Percentiles rank a stretch among this genome's conserved stretches.
These are phyloP conservation scores for Phaffomyces antillensis DNA, from an alignment of 805 yeast species.

Conservation along the genomic window DNA sequence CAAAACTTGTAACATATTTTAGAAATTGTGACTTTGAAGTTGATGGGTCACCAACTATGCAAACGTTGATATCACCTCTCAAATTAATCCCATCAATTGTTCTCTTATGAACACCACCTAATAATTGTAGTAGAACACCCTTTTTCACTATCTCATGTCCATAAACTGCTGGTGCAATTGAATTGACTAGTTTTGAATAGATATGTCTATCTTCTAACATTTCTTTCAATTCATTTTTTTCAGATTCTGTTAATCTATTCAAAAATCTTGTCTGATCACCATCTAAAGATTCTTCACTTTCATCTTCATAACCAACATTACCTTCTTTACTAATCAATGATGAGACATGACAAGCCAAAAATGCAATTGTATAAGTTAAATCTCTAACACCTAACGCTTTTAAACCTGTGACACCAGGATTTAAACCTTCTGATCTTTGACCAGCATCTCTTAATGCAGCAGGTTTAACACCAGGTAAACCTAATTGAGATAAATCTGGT, in stretches of 20 bases:
- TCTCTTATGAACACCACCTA: constrained; percentile 93
- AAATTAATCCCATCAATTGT: constrained; percentile 91
- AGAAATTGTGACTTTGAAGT: constrained; percentile 94
- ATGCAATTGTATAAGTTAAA: constrained; percentile 84
- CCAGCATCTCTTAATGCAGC: constrained; percentile 64
- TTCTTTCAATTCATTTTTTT: constrained; percentile 73
- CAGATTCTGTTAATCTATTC: constrained; percentile 70
- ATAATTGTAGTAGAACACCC: constrained; percentile 78
- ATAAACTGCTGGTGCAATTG: constrained; percentile 92
- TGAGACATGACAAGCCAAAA: constrained; percentile 83
- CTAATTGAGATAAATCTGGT: constrained; percentile 90
- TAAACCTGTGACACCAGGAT: constrained; percentile 84
- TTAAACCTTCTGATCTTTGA: constrained; percentile 52
- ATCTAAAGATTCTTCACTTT: constrained; percentile 34
- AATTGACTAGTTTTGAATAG: constrained; percentile 75
- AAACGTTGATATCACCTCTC: constrained; percentile 94
- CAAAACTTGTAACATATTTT: constrained; percentile 84
- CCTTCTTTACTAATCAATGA: constrained; percentile 40
- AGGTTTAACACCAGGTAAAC: constrained; percentile 92
- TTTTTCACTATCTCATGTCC: constrained; percentile 94
- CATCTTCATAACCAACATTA: constrained; percentile 32
- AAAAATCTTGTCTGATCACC: constrained; percentile 78
- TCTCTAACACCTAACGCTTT: constrained; percentile 85
- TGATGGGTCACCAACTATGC: constrained; percentile 97
- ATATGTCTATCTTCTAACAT: constrained; percentile 89